These are phyloP conservation scores for Cochlearia excelsa DNA, from an alignment of 345 rosid genomes.

Conservation along the genomic window DNA sequence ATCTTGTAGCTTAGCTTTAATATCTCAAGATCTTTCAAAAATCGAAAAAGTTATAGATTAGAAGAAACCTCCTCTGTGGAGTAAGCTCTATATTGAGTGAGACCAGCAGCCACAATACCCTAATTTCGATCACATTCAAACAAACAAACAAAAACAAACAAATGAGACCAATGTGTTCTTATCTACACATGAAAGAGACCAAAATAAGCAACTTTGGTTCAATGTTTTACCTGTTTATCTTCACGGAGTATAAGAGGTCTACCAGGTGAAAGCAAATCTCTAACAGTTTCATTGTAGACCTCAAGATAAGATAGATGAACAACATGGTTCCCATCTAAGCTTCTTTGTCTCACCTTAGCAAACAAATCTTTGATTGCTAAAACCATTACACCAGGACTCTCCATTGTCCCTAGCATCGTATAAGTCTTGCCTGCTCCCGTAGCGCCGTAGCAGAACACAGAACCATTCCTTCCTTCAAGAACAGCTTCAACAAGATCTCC, in stretches of 20 bases:
- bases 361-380: constrained; percentile 92
- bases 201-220: neutral
- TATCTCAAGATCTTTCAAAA: neutral
- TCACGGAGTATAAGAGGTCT: constrained; percentile 92
- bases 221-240: constrained; percentile 68
- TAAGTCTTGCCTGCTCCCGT: constrained; percentile 97
- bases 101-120: constrained; percentile 94
- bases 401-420: constrained; percentile 88
- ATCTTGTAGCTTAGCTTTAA: neutral
- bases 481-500: constrained; percentile 89
- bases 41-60: neutral
- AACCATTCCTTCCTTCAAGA: constrained; percentile 87
- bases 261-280: constrained; percentile 96
- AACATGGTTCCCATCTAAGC: constrained; percentile 79
- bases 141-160: neutral
- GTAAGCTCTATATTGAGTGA: constrained; percentile 91
- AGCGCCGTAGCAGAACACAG: constrained; percentile 98
- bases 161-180: constrained; percentile 17
- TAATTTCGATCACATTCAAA: constrained; percentile 29
- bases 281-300: constrained; percentile 86
- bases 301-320: constrained; percentile 96
- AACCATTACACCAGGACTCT: constrained; percentile 97
- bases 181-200: constrained; percentile 13
- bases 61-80: constrained; percentile 80
- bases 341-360: constrained; percentile 76